Percentiles rank a stretch among this genome's conserved stretches.
Evolutionary conservation across 2,329 filamentous ascomycete species (phyloP).

Genomic region (Emergomyces africanus): DNA sequence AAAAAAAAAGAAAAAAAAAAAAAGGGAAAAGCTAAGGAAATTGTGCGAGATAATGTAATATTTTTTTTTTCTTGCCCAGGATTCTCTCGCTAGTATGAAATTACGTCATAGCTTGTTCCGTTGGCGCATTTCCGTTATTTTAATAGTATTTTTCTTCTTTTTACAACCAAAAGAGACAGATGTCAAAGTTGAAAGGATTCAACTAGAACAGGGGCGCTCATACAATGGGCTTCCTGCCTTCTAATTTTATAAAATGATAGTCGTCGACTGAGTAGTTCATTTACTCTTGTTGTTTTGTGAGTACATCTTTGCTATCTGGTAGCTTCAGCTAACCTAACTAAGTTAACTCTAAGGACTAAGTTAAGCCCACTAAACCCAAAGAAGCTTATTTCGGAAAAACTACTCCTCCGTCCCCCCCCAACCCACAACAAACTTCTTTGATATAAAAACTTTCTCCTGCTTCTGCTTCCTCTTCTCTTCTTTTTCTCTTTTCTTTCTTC

Average conservation of each 20-base stretch:
- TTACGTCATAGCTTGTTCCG: background rate
- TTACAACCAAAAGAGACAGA: background rate
- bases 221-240: too few relatives aligned
- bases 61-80: background rate
- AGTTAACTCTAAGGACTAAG: too few relatives aligned
- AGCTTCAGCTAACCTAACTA: too few relatives aligned
- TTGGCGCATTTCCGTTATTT: background rate
- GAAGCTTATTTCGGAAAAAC: constrained; percentile 1
- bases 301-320: too few relatives aligned
- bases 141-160: too few relatives aligned
- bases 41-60: background rate
- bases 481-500: constrained; percentile 49
- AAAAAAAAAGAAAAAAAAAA: constrained; percentile 18
- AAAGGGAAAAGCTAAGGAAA: constrained; percentile 5
- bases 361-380: constrained; percentile 5
- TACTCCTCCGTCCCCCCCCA: background rate
- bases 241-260: too few relatives aligned
- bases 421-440: background rate
- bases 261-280: too few relatives aligned
- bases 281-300: too few relatives aligned
- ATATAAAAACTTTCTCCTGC: background rate
- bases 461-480: constrained; percentile 12
- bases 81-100: background rate
- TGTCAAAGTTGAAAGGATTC: background rate
- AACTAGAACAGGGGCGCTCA: background rate